Evolutionary conservation across 371 early-diverging fungal genomes (phyloP), one percentile per base, ranked within the genome.

Genomic region (Haplosporangium sp.): DNA sequence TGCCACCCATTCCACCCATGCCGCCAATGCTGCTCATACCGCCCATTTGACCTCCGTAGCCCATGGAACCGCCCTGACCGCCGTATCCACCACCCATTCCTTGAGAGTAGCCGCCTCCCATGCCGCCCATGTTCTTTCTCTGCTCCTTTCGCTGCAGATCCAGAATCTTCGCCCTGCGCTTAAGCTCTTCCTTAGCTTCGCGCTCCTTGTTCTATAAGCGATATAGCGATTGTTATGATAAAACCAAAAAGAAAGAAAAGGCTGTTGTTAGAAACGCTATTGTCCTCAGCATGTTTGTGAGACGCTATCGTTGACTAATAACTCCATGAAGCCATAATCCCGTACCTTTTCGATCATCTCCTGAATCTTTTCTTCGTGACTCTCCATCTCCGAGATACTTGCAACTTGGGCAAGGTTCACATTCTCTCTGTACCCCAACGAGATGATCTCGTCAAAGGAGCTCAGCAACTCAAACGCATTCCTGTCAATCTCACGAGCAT

Each of bases 401-500:
- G 91, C 89, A 29, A 98, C 89, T 82, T 96, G 96, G 60, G 90
- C 86, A 20, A 96, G 74, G 72, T 89, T 92, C 50, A 96, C 90
- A 50, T 92, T 89, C 62, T 68, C 69, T 47, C 72, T 85, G 81
- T 94, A 95, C 0, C 96, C 96, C 65, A 95, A 90, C 29, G 94
- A 89, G 46, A 99, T 91, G 53, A 99, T 92, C 82, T 99, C 99
- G 75, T 99, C 99, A 86, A 99, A 98, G 5, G 97, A 94, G 69
- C 89, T 86, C 62, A 96, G 67, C 45, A 99, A 88, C 62, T 97
- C 97, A 71, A 98, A 97, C 12, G 94, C 87, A 59, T 60, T 65
- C 60, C 88, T 88, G 45, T 93, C 86, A 53, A 95, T 92, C 52
- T 86, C 87, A 10, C 63, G 79, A 55, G 89, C 90, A 53, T 90